These are phyloP conservation scores for Triticum turgidum DNA, from an alignment of 176 grass and related monocot genomes.

Conservation along the genomic window DNA sequence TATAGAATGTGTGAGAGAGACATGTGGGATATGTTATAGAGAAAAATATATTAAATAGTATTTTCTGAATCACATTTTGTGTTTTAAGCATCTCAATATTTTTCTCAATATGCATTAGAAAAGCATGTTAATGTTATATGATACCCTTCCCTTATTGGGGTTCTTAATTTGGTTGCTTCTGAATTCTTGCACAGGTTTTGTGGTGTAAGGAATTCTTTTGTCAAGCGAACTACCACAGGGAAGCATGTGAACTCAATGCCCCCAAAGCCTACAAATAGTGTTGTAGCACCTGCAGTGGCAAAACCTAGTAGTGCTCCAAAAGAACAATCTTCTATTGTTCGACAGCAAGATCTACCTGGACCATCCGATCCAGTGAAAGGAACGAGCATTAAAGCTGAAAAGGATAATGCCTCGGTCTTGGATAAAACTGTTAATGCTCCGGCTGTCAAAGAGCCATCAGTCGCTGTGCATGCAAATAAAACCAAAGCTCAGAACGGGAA, in stretches of 20 bases:
- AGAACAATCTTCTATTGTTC: slow-evolving; percentile 51
- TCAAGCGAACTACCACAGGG: slow-evolving; percentile 59
- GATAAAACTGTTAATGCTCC: slow-evolving; percentile 39
- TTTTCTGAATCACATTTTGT: background rate
- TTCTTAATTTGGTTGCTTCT: slow-evolving; percentile 19
- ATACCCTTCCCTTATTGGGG: background rate
- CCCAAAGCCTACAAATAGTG: slow-evolving; percentile 39
- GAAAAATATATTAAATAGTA: background rate
- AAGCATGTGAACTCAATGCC: slow-evolving; percentile 50
- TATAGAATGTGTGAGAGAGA: background rate
- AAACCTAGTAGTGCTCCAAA: slow-evolving; percentile 61
- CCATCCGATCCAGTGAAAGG: slow-evolving; percentile 35
- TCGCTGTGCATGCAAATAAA: slow-evolving; percentile 38
- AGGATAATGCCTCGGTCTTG: slow-evolving; percentile 30
- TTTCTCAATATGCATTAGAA: background rate
- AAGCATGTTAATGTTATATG: slow-evolving; percentile 4
- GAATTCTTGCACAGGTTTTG: slow-evolving; percentile 68
- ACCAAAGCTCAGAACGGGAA: slow-evolving; percentile 74
- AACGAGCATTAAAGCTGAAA: slow-evolving; percentile 49
- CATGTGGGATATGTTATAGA: background rate
- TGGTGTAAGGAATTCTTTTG: slow-evolving; percentile 70
- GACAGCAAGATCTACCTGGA: slow-evolving; percentile 32
- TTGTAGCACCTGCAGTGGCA: background rate
- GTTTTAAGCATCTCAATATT: slow-evolving; percentile 2
- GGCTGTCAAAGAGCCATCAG: slow-evolving; percentile 57